Evolutionary conservation across 345 rosid species (phyloP).

Genomic region (Euclidium syriacum): DNA sequence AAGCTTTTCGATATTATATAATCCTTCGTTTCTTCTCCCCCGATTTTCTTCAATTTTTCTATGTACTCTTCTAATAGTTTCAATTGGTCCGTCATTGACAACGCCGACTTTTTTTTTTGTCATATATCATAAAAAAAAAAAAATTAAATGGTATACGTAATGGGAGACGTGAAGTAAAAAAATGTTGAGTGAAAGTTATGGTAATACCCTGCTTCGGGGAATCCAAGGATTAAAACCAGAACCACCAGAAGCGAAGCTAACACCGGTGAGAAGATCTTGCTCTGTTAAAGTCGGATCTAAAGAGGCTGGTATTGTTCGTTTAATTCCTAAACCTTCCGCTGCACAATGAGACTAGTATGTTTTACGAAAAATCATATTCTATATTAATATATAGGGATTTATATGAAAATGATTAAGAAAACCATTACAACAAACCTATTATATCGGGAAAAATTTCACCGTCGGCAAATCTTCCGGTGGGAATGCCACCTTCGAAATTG

Average conservation of each 20-base stretch:
- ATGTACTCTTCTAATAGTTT: constrained; percentile 47
- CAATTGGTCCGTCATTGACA: constrained; percentile 49
- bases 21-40: constrained; percentile 44
- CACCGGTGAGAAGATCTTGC: constrained; percentile 58
- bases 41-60: constrained; percentile 29
- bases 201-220: too few species aligned
- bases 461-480: constrained; percentile 54
- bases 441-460: constrained; percentile 49
- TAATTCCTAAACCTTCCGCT: constrained; percentile 47
- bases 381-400: too few species aligned
- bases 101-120: too few species aligned
- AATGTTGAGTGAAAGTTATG: too few species aligned
- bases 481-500: constrained; percentile 34
- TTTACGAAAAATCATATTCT: too few species aligned
- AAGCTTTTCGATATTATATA: constrained; percentile 36
- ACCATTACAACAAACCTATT: constrained; percentile 30
- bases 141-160: too few species aligned
- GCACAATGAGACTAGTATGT: constrained; percentile 13
- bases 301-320: constrained; percentile 47
- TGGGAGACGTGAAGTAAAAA: too few species aligned
- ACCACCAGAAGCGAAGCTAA: constrained; percentile 57
- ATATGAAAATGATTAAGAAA: too few species aligned
- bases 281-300: constrained; percentile 36
- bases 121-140: too few species aligned
- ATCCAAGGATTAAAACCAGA: constrained; percentile 53